Conservation (phyloP, 83 land plant species). For the Picea mariana region DNA sequence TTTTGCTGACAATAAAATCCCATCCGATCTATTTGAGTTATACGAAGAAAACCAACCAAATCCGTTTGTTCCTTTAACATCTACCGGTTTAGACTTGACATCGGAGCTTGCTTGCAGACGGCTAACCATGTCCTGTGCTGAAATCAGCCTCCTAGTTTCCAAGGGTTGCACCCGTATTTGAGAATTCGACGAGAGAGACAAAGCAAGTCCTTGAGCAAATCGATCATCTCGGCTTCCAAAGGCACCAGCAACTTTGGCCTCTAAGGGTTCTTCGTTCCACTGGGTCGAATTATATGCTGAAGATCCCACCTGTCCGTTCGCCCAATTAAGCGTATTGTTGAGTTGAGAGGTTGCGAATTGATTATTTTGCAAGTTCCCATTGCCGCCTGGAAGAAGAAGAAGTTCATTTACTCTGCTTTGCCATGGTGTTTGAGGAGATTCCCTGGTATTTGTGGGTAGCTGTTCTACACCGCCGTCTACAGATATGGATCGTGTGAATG, state of each 20-base stretch:
- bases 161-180: slow-evolving; percentile 39
- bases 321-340: background rate
- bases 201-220: slow-evolving; percentile 54
- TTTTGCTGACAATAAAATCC: background rate
- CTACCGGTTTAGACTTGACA: background rate
- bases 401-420: slow-evolving; percentile 7
- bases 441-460: background rate
- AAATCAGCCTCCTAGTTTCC: background rate
- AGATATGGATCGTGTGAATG: background rate
- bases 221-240: background rate
- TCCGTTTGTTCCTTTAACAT: background rate
- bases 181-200: slow-evolving; percentile 53
- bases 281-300: background rate
- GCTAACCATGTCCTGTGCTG: background rate
- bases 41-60: background rate
- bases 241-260: background rate
- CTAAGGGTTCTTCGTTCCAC: background rate
- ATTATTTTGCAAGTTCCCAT: background rate
- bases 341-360: background rate
- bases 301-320: background rate
- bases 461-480: background rate
- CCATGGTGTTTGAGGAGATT: slow-evolving; percentile 5
- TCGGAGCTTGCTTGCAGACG: background rate
- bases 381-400: background rate
- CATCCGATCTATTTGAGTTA: background rate